Evolutionary conservation across 2,329 filamentous ascomycete genomes (phyloP).

Genomic region (Cladosporium colombiae): DNA sequence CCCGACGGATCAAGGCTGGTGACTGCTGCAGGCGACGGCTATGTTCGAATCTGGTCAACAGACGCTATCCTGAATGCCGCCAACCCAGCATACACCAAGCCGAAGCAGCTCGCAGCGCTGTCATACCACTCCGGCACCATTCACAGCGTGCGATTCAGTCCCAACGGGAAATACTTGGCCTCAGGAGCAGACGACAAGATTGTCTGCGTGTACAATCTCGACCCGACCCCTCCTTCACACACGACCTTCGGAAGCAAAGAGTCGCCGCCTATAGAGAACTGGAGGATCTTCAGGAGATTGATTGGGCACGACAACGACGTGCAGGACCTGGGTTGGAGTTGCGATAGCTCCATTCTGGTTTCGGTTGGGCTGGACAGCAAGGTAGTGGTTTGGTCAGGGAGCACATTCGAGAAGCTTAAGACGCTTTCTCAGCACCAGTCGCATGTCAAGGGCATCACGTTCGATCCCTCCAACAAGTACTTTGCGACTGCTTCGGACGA

Average conservation of each 20-base stretch:
- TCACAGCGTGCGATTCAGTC: conserved; percentile 94
- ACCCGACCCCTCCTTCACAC: conserved; percentile 74
- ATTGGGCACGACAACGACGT: conserved; percentile 99
- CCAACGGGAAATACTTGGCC: conserved; percentile 90
- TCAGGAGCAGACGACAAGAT: conserved; percentile 99
- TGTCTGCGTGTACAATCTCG: conserved; percentile 92
- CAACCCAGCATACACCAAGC: conserved; percentile 69
- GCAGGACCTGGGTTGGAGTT: conserved; percentile 95
- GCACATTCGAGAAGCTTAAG: conserved; percentile 98
- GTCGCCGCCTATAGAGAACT: conserved; percentile 91
- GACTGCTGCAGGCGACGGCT: conserved; percentile 94
- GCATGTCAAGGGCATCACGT: conserved; percentile 98
- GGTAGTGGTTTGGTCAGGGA: conserved; percentile 96
- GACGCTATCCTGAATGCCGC: conserved; percentile 85
- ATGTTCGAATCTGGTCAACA: conserved; percentile 96
- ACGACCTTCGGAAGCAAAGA: conserved; percentile 85
- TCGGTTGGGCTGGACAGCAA: conserved; percentile 97
- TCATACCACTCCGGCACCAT: conserved; percentile 98
- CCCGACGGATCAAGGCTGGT: conserved; percentile 89
- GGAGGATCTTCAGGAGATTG: conserved; percentile 90
- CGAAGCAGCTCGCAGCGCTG: conserved; percentile 94
- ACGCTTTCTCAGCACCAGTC: conserved; percentile 89
- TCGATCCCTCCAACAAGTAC: conserved; percentile 98
- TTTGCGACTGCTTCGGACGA: conserved; percentile 98
- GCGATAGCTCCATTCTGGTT: conserved; percentile 91